A percentile compares a stretch with the other conserved stretches of the same genome.
Evolutionary conservation across 208 protist species (phyloP).

Genomic region (Strigomonas culicis): DNA sequence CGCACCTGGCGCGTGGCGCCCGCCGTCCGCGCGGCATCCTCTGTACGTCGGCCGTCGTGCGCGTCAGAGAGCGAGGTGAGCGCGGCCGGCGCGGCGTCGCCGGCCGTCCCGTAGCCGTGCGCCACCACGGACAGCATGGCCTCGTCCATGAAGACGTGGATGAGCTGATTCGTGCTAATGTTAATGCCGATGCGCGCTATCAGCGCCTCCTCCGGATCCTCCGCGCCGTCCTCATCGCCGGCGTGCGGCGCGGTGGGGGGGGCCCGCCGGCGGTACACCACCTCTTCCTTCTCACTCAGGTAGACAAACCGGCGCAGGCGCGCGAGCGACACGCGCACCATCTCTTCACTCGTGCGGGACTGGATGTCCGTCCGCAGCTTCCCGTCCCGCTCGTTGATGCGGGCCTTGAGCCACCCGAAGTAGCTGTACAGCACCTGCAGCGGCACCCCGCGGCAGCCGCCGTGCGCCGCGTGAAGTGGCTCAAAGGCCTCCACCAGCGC

Average conservation of each 20-base stretch:
- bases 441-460: conserved; percentile 6
- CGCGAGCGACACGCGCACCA: conserved; percentile 26
- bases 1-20: no score
- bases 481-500: conserved; percentile 53
- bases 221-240: conserved; percentile 4
- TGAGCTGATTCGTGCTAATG: conserved; percentile 85
- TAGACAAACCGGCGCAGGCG: conserved; percentile 46
- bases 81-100: neutral
- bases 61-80: conserved; percentile 4
- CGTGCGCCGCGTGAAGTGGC: conserved; percentile 1
- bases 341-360: conserved; percentile 16
- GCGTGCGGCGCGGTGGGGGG: conserved; percentile 24
- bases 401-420: conserved; percentile 51
- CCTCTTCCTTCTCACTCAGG: no score
- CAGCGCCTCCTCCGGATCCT: conserved; percentile 14
- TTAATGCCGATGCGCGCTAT: conserved; percentile 46
- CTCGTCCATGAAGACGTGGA: conserved; percentile 85
- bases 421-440: conserved; percentile 17
- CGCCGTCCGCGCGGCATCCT: conserved; percentile 14
- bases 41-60: conserved; percentile 10
- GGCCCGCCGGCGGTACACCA: no score
- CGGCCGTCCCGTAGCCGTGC: conserved; percentile 13
- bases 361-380: conserved; percentile 39
- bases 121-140: conserved; percentile 61
- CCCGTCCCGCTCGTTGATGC: conserved; percentile 35